These are phyloP conservation scores for Solanum chmielewskii DNA, from an alignment of 257 asterid genomes.

Conservation along the genomic window DNA sequence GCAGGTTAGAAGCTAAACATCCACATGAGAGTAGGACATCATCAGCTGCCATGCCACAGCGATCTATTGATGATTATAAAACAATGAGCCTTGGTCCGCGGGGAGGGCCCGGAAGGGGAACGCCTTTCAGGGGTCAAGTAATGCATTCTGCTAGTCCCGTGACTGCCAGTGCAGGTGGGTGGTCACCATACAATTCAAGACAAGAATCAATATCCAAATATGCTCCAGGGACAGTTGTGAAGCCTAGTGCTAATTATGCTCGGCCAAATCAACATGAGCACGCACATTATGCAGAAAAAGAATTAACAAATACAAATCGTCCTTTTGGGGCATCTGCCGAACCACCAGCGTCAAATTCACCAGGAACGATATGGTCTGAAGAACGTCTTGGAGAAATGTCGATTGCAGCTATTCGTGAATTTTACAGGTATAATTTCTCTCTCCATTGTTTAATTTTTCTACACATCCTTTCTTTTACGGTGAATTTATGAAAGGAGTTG, in stretches of 20 bases:
- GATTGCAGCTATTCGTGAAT: constrained; percentile 3
- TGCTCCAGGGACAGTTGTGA: neutral
- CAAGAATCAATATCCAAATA: constrained; percentile 1
- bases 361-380: constrained; percentile 2
- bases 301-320: neutral
- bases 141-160: neutral
- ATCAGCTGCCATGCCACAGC: constrained; percentile 2
- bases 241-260: neutral
- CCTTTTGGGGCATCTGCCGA: neutral
- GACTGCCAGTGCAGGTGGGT: neutral
- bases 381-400: constrained; percentile 3
- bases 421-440: constrained; percentile 2
- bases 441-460: neutral
- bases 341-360: neutral
- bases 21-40: neutral
- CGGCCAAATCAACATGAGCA: neutral
- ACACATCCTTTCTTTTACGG: neutral
- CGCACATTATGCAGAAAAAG: neutral
- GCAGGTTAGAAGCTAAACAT: constrained; percentile 1
- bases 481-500: neutral
- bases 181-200: neutral
- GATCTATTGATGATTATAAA: neutral
- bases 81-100: constrained; percentile 1
- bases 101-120: constrained; percentile 8
- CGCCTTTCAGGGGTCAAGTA: constrained; percentile 5